Evolutionary conservation across 768 basidiomycete genomes (phyloP).

Genomic region (Russula vinacea): DNA sequence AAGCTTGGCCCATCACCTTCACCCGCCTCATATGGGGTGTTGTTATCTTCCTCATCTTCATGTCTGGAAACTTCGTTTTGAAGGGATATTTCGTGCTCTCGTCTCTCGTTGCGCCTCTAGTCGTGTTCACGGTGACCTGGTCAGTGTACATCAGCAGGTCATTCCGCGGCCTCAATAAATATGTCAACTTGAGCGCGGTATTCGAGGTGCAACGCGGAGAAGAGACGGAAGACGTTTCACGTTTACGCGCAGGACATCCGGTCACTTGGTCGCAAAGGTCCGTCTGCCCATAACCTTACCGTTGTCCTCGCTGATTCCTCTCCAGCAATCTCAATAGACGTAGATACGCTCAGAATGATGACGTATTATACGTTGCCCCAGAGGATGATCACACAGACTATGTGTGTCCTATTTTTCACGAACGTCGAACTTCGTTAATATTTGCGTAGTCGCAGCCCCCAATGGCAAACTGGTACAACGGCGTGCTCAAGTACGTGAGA

Average conservation of each 20-base stretch:
- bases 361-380: slow-evolving; percentile 91
- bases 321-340: slow-evolving; percentile 76
- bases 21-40: slow-evolving; percentile 89
- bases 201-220: slow-evolving; percentile 89
- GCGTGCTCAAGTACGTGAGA: slow-evolving; percentile 75
- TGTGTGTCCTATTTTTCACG: slow-evolving; percentile 41
- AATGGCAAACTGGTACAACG: slow-evolving; percentile 92
- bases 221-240: slow-evolving; percentile 73
- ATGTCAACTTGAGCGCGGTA: slow-evolving; percentile 80
- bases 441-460: slow-evolving; percentile 82
- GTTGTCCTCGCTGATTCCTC: slow-evolving; percentile 6
- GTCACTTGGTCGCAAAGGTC: slow-evolving; percentile 89
- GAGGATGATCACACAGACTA: slow-evolving; percentile 92
- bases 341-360: slow-evolving; percentile 90
- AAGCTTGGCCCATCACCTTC: slow-evolving; percentile 97
- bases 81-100: slow-evolving; percentile 58
- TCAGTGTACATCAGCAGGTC: slow-evolving; percentile 69
- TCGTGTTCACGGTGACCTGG: slow-evolving; percentile 73
- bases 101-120: slow-evolving; percentile 68
- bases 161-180: slow-evolving; percentile 72
- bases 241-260: slow-evolving; percentile 76
- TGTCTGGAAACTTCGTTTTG: slow-evolving; percentile 91
- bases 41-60: slow-evolving; percentile 90
- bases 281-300: slow-evolving; percentile 24
- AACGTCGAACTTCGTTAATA: slow-evolving; percentile 5